phyloP scores from a whole-genome alignment of 2,329 filamentous ascomycete species.

The Botrytis sinoallii region DNA sequence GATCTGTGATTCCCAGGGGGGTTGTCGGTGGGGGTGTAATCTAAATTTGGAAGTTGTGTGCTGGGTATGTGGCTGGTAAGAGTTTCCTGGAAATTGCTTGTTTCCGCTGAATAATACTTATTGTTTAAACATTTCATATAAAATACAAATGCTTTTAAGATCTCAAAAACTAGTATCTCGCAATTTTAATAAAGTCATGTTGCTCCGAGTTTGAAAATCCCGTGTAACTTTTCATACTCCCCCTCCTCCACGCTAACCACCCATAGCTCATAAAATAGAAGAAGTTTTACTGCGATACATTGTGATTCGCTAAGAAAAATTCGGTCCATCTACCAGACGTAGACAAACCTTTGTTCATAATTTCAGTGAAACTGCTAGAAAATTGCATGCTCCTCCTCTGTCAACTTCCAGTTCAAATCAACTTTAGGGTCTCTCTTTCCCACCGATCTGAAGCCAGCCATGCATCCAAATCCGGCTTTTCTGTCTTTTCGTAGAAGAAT shows the following conservation, averaged over 20 bases:
- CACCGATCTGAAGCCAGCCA: neutral
- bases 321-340: rapidly evolving
- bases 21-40: neutral
- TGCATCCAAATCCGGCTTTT: neutral
- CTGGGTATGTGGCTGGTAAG: neutral
- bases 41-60: neutral
- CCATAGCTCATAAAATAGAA: neutral
- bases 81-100: neutral
- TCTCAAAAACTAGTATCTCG: neutral
- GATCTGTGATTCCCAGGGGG: neutral
- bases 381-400: no score
- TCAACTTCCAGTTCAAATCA: neutral
- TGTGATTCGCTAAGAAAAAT: neutral
- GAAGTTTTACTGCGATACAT: neutral
- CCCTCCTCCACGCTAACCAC: neutral
- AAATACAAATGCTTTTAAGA: neutral
- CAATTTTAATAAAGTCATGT: neutral
- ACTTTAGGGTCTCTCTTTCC: neutral
- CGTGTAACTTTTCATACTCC: neutral
- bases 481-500: rapidly evolving
- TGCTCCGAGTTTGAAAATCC: neutral
- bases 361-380: no score
- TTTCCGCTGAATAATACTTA: neutral
- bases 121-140: neutral
- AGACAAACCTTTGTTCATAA: neutral